Percentiles rank a stretch among this genome's conserved stretches.
These are phyloP conservation scores for Metarhizium rileyi DNA, from an alignment of 2,329 filamentous ascomycete species.

Conservation along the genomic window DNA sequence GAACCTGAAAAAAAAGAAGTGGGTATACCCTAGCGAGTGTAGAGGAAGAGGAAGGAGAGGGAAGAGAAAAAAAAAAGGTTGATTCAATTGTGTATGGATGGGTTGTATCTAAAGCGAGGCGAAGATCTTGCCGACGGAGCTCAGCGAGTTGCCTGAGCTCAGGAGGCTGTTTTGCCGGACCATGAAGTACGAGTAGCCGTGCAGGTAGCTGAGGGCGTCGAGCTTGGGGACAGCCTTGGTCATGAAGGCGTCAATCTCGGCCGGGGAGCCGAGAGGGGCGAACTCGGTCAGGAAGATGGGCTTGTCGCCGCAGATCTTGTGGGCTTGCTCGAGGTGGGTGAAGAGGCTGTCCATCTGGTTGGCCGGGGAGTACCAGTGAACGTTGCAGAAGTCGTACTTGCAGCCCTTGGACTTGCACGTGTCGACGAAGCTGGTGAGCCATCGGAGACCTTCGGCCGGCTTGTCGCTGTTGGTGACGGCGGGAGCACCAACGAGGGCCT, in stretches of 20 bases:
- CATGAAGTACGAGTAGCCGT: conserved; percentile 51
- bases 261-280: conserved; percentile 37
- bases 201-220: conserved; percentile 39
- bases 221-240: conserved; percentile 35
- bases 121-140: conserved; percentile 38
- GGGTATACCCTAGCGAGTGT: conserved; percentile 27
- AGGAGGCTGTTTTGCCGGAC: conserved; percentile 33
- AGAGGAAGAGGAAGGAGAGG: conserved; percentile 29
- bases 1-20: neutral
- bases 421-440: conserved; percentile 1
- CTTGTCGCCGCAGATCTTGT: conserved; percentile 36
- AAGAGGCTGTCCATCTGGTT: conserved; percentile 42
- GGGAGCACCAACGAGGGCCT: conserved; percentile 47
- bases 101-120: conserved; percentile 27
- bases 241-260: conserved; percentile 39
- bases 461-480: conserved; percentile 51
- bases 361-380: conserved; percentile 54
- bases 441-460: conserved; percentile 42
- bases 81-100: neutral
- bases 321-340: conserved; percentile 38
- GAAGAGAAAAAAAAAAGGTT: conserved; percentile 10
- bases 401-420: conserved; percentile 24
- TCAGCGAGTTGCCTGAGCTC: conserved; percentile 28
- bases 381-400: conserved; percentile 48
- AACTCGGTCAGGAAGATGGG: conserved; percentile 59